A percentile compares a stretch with the other conserved stretches of the same genome.
These are phyloP conservation scores for Parmales sp. DNA, from an alignment of 108 stramenopile genomes.

Conservation along the genomic window DNA sequence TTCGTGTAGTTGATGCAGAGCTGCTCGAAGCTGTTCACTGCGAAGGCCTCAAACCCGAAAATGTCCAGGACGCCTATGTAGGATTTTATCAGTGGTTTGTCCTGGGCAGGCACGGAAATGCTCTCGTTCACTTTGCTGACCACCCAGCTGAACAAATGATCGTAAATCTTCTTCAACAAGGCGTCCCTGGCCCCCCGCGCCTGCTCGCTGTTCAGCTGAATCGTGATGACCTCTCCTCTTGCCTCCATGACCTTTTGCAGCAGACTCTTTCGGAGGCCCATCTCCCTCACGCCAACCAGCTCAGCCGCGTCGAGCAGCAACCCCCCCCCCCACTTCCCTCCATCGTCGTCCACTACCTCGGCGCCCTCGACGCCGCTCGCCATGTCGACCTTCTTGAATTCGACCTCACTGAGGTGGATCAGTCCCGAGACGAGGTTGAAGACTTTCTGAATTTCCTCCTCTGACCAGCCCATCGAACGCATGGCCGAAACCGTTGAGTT, in stretches of 20 bases:
- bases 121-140: constrained; percentile 75
- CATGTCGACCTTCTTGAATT: constrained; percentile 46
- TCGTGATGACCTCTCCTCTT: constrained; percentile 65
- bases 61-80: constrained; percentile 94
- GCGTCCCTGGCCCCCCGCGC: constrained; percentile 85
- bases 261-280: constrained; percentile 56
- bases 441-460: constrained; percentile 56
- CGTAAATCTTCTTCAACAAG: constrained; percentile 87
- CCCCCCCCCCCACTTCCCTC: constrained; percentile 52
- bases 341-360: not conserved
- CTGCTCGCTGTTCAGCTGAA: constrained; percentile 56
- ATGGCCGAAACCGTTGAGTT: constrained; percentile 67
- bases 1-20: constrained; percentile 99
- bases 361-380: not conserved
- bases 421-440: constrained; percentile 70
- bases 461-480: constrained; percentile 61
- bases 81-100: not conserved
- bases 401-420: constrained; percentile 74
- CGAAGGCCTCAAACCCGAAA: constrained; percentile 99
- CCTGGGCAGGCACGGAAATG: constrained; percentile 37
- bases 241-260: constrained; percentile 70
- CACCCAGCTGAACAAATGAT: constrained; percentile 75
- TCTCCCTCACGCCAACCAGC: constrained; percentile 67
- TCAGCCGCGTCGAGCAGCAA: constrained; percentile 49
- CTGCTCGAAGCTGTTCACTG: constrained; percentile 92